Percentiles rank a stretch among this genome's conserved stretches.
phyloP scores from a whole-genome alignment of 2,329 filamentous ascomycete species.

The Beauveria caledonica region DNA sequence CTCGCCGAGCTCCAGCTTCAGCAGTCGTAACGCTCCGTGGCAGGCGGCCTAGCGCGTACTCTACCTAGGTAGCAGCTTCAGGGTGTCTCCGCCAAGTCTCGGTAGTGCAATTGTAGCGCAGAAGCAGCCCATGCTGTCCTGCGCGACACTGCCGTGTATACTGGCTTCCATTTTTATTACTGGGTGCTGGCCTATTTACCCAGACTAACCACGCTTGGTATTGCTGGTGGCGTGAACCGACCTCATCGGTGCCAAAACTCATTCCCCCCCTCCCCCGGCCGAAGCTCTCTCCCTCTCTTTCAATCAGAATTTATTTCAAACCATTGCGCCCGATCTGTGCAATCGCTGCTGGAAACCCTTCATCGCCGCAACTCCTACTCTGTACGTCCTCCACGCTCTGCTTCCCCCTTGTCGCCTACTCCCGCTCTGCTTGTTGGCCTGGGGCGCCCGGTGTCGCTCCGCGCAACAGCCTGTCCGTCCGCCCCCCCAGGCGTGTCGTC shows the following conservation, averaged over 20 bases:
- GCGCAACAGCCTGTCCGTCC: not conserved
- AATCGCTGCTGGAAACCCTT: not conserved
- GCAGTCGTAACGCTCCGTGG: not conserved
- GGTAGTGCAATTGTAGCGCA: not conserved
- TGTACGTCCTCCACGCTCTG: not conserved
- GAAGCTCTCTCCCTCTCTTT: not conserved
- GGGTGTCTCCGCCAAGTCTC: not conserved
- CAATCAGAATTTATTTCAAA: not conserved
- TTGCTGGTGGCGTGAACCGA: not conserved
- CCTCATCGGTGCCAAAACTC: not conserved
- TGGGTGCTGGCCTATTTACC: too few species aligned
- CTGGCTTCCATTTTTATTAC: too few species aligned
- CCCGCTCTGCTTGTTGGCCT: not conserved
- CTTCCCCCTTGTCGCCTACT: not conserved
- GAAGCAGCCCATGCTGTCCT: not conserved
- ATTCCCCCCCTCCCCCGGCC: not conserved
- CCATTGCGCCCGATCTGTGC: not conserved
- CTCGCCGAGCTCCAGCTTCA: conserved; percentile 10
- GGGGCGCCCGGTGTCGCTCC: not conserved
- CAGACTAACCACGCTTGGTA: too few species aligned
- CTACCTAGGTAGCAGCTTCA: not conserved
- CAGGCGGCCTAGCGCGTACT: not conserved
- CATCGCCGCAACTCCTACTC: not conserved
- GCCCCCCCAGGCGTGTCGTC: not conserved
- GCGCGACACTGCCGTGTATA: not conserved